These are phyloP conservation scores for Przewalskia tangutica DNA, from an alignment of 257 asterid species.

Conservation along the genomic window DNA sequence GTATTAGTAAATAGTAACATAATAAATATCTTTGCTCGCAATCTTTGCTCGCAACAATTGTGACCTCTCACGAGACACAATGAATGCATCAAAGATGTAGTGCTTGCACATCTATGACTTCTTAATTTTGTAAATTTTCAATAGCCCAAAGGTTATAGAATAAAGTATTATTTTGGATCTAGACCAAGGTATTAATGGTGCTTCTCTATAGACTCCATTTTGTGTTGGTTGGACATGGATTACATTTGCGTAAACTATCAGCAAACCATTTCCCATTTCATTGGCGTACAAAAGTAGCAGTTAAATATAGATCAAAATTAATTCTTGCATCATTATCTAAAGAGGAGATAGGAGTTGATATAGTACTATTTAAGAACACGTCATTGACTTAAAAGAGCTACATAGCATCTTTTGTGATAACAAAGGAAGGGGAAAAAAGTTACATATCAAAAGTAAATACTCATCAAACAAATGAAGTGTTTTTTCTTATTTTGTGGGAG, in stretches of 20 bases:
- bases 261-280: not conserved
- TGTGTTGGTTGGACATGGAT: not conserved
- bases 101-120: not conserved
- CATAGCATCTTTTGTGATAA: not conserved
- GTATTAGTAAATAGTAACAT: not conserved
- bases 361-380: not conserved
- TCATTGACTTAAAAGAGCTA: not conserved
- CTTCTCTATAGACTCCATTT: not conserved
- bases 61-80: not conserved
- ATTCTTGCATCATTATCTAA: not conserved
- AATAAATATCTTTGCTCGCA: not conserved
- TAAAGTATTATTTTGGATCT: not conserved
- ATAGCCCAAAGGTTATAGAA: not conserved
- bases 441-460: not conserved
- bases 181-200: not conserved
- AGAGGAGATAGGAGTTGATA: not conserved
- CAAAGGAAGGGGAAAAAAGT: not conserved
- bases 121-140: not conserved
- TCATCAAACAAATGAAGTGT: not conserved
- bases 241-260: not conserved
- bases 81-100: not conserved
- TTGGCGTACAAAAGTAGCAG: not conserved
- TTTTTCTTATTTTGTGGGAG: not conserved
- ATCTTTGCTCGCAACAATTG: not conserved
- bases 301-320: not conserved